Conservation (phyloP, 257 asterid species). For the Mentha longifolia region DNA sequence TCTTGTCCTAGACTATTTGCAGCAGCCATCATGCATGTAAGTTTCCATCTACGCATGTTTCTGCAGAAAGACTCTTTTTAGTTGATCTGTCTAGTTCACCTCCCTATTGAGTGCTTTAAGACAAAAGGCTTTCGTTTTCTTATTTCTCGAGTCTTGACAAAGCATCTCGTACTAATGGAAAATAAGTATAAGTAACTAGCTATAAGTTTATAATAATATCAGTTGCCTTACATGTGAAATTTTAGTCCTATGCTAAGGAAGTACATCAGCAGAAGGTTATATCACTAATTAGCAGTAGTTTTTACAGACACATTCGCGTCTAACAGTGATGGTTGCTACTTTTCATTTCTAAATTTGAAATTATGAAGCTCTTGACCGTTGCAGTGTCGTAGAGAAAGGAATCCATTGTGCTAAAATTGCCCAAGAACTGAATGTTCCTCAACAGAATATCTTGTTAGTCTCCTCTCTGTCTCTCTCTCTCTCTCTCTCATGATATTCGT, state of each 20-base stretch:
- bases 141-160: neutral
- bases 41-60: conserved; percentile 36
- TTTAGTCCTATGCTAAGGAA: neutral
- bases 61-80: conserved; percentile 18
- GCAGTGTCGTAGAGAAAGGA: conserved; percentile 66
- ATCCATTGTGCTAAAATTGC: conserved; percentile 64
- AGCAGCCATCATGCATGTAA: conserved; percentile 70
- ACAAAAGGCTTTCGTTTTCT: neutral
- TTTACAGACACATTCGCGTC: neutral
- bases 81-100: conserved; percentile 12
- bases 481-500: neutral
- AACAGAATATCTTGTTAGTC: conserved; percentile 52
- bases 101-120: neutral
- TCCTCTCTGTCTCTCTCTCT: neutral
- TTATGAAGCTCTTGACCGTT: conserved; percentile 30
- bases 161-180: conserved; percentile 14
- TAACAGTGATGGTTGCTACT: neutral
- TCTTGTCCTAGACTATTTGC: conserved; percentile 59
- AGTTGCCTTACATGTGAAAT: neutral
- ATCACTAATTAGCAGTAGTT: neutral
- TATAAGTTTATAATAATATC: neutral
- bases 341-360: neutral
- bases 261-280: conserved; percentile 1
- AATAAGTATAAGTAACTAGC: neutral
- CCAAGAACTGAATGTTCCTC: conserved; percentile 56